A percentile compares a stretch with the other conserved stretches of the same genome.
These are phyloP conservation scores for Mycena alexandri DNA, from an alignment of 768 basidiomycete species.

Conservation along the genomic window DNA sequence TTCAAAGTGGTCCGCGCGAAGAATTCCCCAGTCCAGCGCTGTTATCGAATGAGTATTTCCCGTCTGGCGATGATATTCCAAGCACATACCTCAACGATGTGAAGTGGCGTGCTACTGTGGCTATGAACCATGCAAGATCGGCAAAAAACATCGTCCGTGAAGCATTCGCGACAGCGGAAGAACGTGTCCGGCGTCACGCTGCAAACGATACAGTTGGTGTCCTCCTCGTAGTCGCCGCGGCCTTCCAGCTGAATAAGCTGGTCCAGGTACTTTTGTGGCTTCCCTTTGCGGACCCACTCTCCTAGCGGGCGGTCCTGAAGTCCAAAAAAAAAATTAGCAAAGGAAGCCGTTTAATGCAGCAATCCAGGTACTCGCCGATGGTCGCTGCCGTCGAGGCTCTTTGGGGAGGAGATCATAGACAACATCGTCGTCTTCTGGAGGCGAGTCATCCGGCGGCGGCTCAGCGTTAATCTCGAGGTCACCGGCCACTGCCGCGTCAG, in stretches of 20 bases:
- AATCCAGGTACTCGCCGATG: not conserved
- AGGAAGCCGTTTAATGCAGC: too few species aligned
- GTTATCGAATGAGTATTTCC: not conserved
- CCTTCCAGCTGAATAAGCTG: constrained; percentile 5
- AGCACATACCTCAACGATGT: constrained; percentile 32
- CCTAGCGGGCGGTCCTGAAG: not conserved
- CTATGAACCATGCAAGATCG: constrained; percentile 25
- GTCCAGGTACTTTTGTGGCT: constrained; percentile 20
- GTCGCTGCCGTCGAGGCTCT: not conserved
- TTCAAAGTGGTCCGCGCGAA: constrained; percentile 32
- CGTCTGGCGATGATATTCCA: not conserved
- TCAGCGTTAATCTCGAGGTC: not conserved
- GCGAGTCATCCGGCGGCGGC: not conserved
- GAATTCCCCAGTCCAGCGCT: constrained; percentile 33
- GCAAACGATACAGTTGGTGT: constrained; percentile 4
- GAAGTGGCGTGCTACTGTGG: constrained; percentile 31
- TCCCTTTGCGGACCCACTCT: constrained; percentile 4
- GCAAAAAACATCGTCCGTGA: constrained; percentile 32
- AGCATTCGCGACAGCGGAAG: constrained; percentile 36
- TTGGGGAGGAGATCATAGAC: constrained; percentile 6
- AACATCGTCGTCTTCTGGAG: not conserved
- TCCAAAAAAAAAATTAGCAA: too few species aligned
- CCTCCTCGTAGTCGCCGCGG: not conserved
- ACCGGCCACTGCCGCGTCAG: not conserved
- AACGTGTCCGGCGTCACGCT: not conserved